A percentile compares a stretch with the other conserved stretches of the same genome.
Evolutionary conservation across 2,329 filamentous ascomycete genomes (phyloP).

Genomic region (Aspergillus nomiae): DNA sequence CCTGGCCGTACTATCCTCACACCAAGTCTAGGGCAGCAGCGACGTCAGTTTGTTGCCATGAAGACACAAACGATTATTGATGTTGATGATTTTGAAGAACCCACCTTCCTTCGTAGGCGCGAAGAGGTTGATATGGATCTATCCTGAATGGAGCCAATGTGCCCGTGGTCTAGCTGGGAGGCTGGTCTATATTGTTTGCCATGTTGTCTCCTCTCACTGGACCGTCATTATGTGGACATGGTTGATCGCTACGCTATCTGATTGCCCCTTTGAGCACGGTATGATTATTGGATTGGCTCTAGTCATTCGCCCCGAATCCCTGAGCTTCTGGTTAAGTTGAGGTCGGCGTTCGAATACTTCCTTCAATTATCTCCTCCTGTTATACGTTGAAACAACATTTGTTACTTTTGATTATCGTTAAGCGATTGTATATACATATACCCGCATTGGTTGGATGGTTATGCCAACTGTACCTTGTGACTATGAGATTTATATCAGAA

Average conservation of each 20-base stretch:
- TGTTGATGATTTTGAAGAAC: slow-evolving; percentile 49
- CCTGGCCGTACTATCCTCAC: slow-evolving; percentile 33
- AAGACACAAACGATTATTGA: slow-evolving; percentile 28
- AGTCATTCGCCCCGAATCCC: not conserved
- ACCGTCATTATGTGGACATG: not conserved
- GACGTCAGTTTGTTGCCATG: slow-evolving; percentile 25
- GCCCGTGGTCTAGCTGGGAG: not conserved
- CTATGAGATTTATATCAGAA: slow-evolving; percentile 7
- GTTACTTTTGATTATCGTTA: not conserved
- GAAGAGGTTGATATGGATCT: slow-evolving; percentile 42
- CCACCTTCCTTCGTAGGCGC: slow-evolving; percentile 44
- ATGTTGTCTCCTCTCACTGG: not conserved
- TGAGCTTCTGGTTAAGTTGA: not conserved
- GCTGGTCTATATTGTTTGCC: not conserved
- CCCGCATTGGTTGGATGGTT: not conserved
- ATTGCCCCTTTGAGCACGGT: not conserved
- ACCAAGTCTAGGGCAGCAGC: slow-evolving; percentile 33
- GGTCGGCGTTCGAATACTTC: not conserved
- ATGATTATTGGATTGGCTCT: not conserved
- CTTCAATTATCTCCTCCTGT: not conserved
- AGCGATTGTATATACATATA: not conserved
- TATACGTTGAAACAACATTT: not conserved
- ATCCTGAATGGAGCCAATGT: not conserved
- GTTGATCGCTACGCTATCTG: not conserved
- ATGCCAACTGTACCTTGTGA: not conserved